phyloP scores from a whole-genome alignment of 345 rosid genomes.

The Hibiscus trionum region DNA sequence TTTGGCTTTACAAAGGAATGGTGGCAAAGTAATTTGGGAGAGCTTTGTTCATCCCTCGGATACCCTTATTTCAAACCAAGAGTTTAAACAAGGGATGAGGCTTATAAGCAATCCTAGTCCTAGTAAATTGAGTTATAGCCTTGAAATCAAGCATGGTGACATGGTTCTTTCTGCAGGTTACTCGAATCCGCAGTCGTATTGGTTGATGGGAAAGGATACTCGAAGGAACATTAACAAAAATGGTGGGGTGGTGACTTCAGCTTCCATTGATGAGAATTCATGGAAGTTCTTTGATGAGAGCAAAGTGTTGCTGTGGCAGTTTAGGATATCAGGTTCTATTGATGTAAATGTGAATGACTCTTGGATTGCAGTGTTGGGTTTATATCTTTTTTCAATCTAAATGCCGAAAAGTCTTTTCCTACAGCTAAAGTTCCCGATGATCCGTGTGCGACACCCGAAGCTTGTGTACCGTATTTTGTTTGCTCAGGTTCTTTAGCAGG shows the following conservation, averaged over 20 bases:
- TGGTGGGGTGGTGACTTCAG: conserved; percentile 35
- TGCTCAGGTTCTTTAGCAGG: conserved; percentile 34
- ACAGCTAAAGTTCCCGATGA: conserved; percentile 54
- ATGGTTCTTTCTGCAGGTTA: conserved; percentile 57
- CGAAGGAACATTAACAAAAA: conserved; percentile 31
- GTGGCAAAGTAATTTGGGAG: too few species aligned
- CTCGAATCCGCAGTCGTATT: conserved; percentile 59
- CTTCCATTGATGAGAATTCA: conserved; percentile 51
- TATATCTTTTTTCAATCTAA: conserved; percentile 50
- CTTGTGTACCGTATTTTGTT: conserved; percentile 48
- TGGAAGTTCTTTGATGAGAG: conserved; percentile 65
- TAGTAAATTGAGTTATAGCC: too few species aligned
- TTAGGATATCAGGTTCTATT: conserved; percentile 24
- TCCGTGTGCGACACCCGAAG: conserved; percentile 56
- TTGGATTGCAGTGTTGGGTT: conserved; percentile 66
- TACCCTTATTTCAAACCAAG: too few species aligned
- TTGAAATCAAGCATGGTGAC: conserved; percentile 38
- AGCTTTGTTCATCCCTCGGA: too few species aligned
- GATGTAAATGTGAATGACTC: conserved; percentile 33
- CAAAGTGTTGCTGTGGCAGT: conserved; percentile 48
- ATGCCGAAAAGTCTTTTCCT: conserved; percentile 24
- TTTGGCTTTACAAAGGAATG: too few species aligned
- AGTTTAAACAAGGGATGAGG: too few species aligned
- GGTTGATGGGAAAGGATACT: conserved; percentile 56
- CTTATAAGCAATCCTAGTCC: too few species aligned